Evolutionary conservation across 768 basidiomycete species (phyloP), one percentile per base, ranked within the genome.

Genomic region (Tubosaeta brunneosetosa): DNA sequence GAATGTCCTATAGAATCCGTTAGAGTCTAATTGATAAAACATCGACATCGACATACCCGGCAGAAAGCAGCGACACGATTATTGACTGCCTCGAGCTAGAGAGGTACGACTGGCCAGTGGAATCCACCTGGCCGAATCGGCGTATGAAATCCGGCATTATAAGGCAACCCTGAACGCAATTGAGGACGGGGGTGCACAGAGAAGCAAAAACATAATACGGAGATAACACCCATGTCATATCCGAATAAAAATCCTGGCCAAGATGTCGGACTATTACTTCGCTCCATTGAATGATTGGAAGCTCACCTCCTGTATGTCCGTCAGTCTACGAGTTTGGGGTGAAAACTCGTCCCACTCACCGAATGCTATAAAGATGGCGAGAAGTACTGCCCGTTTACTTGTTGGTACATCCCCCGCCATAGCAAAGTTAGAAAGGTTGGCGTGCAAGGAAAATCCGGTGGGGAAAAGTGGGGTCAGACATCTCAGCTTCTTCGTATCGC

Each of bases 191-290:
- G 49, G n/a, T 36, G 51, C 34, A 49, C 14, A n/a, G 12, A 44
- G 25, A 34, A 50, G 17, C 7, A 16, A 33, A 17, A 43, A 14
- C 5, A 4, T 64, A 77, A 48, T 55, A 85, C 84, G 50, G 85
- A 87, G 55, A 87, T 86, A 50, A 88, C 83, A 66, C 86, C 85
- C 64, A 88, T 85, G 57, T 88, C 85, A 65, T 87, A 88, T 55
- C 86, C 85, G 51, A 86, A 87, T 9, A 86, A 67, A 65, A 85
- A 86, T 11, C 82, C 83, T 58, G 36, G 4, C 6, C 14, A 38
- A 43, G 33, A 49, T n/a, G 26, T 59, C 27, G 11, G 36, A 17
- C 6, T 29, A 27, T 8, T 19, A 40, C 19, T 11, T 14, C 7
- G 11, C 50, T 14, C 29, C 4, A 3, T 45, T 12, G 42, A 60